Evolutionary conservation across 768 basidiomycete species (phyloP), one percentile per base, ranked within the genome.

Genomic region (Boletellus ananiceps): DNA sequence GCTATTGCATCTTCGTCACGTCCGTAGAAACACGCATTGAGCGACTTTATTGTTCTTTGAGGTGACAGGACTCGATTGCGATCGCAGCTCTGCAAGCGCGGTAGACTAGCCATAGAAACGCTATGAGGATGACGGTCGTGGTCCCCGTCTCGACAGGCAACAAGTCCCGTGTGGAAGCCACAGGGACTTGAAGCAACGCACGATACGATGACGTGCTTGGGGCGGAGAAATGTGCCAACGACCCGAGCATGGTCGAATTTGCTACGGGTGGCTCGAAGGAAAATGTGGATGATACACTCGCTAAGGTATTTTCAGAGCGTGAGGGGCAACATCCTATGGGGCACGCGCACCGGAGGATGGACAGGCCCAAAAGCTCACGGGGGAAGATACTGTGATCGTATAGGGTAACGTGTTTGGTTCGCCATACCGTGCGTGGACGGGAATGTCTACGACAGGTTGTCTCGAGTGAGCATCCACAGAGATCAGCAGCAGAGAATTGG

Each of bases 401-500:
- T 60, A 56, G 44, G 55, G 45, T 9, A 56, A 52, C 16, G 40
- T n/a, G 13, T 45, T 38, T 34, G 69, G 71, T 38, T 52, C 47
- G 21, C 69, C 70, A 51, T 78, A 78, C 13, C 76, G 71, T 15
- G 67, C 68, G 54, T 78, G 76, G 36, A 78, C 46, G 8, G 76
- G 77, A 5, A 78, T 50, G 19, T 71, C 64, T 19, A 74, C 45
- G 0, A 50, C 37, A 16, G 59, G 39, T 19, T 43, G 51, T 31
- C 55, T 44, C 16, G 18, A 16, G 34, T 13, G 54, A 37, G 49
- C 38, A 49, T 33, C 29, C 36, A 47, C 13, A 2, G 44, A 40
- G 5, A 64, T 59, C 4, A 62, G 62, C 27, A 74, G 53, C 8
- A 73, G 44, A 5, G 58, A 58, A 2, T 60, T 57, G 49, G 56